phyloP scores from a whole-genome alignment of 2,329 filamentous ascomycete genomes.

The Hirsutella thompsonii region DNA sequence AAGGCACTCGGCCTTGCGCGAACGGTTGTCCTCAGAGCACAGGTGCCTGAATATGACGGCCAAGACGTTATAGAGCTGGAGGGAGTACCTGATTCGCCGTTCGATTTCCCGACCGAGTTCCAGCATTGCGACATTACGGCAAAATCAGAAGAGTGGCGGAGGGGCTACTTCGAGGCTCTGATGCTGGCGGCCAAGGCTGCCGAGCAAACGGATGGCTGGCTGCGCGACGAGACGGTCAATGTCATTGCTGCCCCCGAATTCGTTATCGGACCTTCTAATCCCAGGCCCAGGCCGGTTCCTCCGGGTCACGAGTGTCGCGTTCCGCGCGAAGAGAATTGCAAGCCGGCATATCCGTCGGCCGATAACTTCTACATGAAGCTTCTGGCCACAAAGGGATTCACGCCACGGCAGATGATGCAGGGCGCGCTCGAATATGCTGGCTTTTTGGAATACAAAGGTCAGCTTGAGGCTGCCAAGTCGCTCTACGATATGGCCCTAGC shows the following conservation, averaged over 20 bases:
- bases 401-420: constrained; percentile 63
- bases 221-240: constrained; percentile 54
- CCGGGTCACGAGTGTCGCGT: constrained; percentile 47
- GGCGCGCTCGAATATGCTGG: constrained; percentile 74
- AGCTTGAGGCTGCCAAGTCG: constrained; percentile 51
- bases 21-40: constrained; percentile 50
- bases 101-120: constrained; percentile 55
- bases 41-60: constrained; percentile 58
- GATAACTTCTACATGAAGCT: constrained; percentile 74
- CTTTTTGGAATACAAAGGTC: constrained; percentile 68
- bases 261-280: constrained; percentile 74
- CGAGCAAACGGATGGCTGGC: constrained; percentile 71
- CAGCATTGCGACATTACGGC: constrained; percentile 55
- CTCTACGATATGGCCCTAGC: constrained; percentile 68
- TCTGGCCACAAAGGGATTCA: constrained; percentile 68
- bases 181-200: constrained; percentile 66
- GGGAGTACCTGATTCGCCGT: constrained; percentile 47
- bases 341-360: constrained; percentile 53
- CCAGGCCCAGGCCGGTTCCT: constrained; percentile 60
- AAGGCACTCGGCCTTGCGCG: constrained; percentile 47
- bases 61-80: constrained; percentile 43
- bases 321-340: constrained; percentile 65
- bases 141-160: constrained; percentile 73
- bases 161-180: constrained; percentile 73
- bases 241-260: constrained; percentile 59